Percentiles rank a stretch among this genome's conserved stretches.
These are phyloP conservation scores for Populus euphratica DNA, from an alignment of 345 rosid genomes.

Conservation along the genomic window DNA sequence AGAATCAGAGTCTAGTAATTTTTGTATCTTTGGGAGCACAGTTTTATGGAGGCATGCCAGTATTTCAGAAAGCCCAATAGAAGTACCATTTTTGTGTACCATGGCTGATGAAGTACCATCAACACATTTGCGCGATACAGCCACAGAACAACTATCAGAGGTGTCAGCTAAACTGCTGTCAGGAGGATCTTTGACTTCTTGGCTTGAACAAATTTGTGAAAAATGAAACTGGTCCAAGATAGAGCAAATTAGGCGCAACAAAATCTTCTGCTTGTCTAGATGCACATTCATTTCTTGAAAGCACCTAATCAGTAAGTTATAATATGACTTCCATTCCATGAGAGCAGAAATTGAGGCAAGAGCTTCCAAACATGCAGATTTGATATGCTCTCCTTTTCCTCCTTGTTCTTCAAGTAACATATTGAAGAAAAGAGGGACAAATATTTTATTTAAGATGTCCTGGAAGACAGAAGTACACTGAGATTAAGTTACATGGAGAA, in stretches of 20 bases:
- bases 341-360: constrained; percentile 67
- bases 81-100: constrained; percentile 16
- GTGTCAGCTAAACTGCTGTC: constrained; percentile 14
- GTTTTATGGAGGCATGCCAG: constrained; percentile 54
- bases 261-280: constrained; percentile 58
- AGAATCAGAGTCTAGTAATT: constrained; percentile 53
- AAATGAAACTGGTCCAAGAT: constrained; percentile 81
- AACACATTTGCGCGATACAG: background rate
- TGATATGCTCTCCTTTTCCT: constrained; percentile 61
- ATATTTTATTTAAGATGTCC: constrained; percentile 69
- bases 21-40: constrained; percentile 69
- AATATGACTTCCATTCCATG: constrained; percentile 78
- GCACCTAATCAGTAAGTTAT: constrained; percentile 62
- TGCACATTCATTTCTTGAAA: constrained; percentile 60
- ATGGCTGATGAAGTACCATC: constrained; percentile 16
- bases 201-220: constrained; percentile 28
- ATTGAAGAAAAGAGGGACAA: constrained; percentile 74
- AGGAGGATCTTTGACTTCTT: constrained; percentile 29
- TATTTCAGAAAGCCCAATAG: constrained; percentile 36
- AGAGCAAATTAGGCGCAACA: constrained; percentile 62
- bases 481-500: constrained; percentile 13
- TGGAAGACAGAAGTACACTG: constrained; percentile 29
- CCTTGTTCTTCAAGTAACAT: constrained; percentile 75
- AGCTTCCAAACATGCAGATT: constrained; percentile 66
- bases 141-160: background rate